phyloP scores from a whole-genome alignment of 805 yeast species.

The Teunomyces panamensis region DNA sequence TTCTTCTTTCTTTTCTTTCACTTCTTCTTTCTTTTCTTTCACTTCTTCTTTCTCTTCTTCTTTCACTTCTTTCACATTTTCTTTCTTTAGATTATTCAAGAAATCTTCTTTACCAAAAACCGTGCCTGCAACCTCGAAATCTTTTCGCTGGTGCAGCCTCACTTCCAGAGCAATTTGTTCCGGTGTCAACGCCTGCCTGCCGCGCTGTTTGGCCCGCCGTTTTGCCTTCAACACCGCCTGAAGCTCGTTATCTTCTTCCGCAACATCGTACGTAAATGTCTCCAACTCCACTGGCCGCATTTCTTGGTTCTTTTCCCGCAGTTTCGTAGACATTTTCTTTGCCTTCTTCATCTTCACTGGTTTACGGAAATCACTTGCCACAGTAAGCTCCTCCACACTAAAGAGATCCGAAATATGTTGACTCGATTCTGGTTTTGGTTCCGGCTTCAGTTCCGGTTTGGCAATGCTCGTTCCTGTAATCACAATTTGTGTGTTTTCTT shows the following conservation, averaged over 20 bases:
- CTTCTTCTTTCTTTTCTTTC: constrained; percentile 15
- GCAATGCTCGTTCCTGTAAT: constrained; percentile 7
- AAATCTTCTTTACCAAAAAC: constrained; percentile 27
- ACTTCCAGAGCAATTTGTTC: constrained; percentile 41
- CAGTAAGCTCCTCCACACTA: constrained; percentile 7
- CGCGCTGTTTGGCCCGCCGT: constrained; percentile 27
- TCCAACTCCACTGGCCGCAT: constrained; percentile 31
- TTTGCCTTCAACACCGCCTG: constrained; percentile 26
- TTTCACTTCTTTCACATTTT: constrained; percentile 16
- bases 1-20: constrained; percentile 15
- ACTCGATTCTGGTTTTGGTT: not conserved
- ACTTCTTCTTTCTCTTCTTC: constrained; percentile 21
- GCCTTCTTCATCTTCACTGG: constrained; percentile 38
- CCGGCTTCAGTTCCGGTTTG: not conserved
- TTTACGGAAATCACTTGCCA: constrained; percentile 14
- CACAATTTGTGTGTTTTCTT: constrained; percentile 3
- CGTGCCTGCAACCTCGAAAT: constrained; percentile 16
- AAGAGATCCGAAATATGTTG: constrained; percentile 3
- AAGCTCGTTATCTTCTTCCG: constrained; percentile 33
- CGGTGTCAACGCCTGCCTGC: constrained; percentile 25
- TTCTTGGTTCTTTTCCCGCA: constrained; percentile 15
- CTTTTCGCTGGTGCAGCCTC: constrained; percentile 17
- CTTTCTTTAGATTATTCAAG: constrained; percentile 15
- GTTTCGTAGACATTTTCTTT: not conserved
- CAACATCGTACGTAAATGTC: constrained; percentile 19